Evolutionary conservation across 2,329 filamentous ascomycete genomes (phyloP), one percentile per base, ranked within the genome.

Genomic region (Fusarium pseudocircinatum): DNA sequence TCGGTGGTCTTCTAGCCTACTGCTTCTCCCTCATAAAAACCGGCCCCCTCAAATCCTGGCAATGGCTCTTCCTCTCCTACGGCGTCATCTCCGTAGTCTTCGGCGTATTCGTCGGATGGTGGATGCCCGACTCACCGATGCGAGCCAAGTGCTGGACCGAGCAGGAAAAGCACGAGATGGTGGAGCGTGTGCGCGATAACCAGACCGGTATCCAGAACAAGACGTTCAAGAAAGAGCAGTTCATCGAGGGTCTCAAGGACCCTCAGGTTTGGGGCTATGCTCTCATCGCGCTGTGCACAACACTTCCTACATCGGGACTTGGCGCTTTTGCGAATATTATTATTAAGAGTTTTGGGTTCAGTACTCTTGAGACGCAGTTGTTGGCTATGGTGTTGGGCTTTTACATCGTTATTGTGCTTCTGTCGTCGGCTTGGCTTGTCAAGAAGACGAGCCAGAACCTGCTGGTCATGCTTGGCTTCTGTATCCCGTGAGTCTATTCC

Each of bases 261-360:
- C 91, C 91, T 2, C 91, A 94, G 80, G 86, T 85, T 42, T 93
- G 87, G 84, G 89, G 88, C 44, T 91, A 93, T 78, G 87, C 87
- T 49, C 81, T 89, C 12, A 91, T 94, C 52, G 88, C 91, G 60
- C 83, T 95, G 28, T 92, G 90, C 81, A 94, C 93, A 0, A 94
- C 92, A 0, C 84, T 95, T 4, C 93, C 92, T 1, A 94, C 92
- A 0, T 91, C 88, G 26, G 92, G 93, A 0, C 87, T 95, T 0
- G 92, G 93, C 12, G 90, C 90, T 1, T 95, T 94, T 78, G 90
- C 91, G 60, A 92, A 92, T 71, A 92, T 95, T 75, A 92, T 95
- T 75, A 93, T 95, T 81, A 88, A 86, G 62, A 85, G 85, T n/a
- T 90, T 95, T 66, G 83, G 91, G 0, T 95, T 94, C 77, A 86